A percentile compares a stretch with the other conserved stretches of the same genome.
Conservation (phyloP, 139 green algal genomes). For the Pseudopediastrum boryanum region DNA sequence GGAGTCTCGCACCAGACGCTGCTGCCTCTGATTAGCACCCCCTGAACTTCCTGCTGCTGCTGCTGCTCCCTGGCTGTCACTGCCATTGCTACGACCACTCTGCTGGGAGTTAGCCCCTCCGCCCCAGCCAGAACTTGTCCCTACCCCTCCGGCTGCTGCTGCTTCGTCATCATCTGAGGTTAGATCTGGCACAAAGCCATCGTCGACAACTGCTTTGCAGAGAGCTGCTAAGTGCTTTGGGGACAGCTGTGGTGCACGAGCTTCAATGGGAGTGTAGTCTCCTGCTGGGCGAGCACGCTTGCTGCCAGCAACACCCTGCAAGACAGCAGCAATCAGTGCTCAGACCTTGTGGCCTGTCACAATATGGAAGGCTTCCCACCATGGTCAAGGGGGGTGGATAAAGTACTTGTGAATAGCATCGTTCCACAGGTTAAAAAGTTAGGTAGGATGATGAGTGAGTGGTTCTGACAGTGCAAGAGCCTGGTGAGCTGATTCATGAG, state of each 20-base stretch:
- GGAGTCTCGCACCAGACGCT: slow-evolving; percentile 40
- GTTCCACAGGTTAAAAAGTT: too few relatives aligned
- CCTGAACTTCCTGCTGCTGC: neutral
- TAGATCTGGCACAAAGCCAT: slow-evolving; percentile 36
- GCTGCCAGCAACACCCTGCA: slow-evolving; percentile 5
- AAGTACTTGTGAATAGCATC: too few relatives aligned
- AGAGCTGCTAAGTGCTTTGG: slow-evolving; percentile 37
- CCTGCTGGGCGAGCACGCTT: slow-evolving; percentile 2
- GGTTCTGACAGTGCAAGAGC: neutral
- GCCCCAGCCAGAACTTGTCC: neutral
- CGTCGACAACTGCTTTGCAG: slow-evolving; percentile 37
- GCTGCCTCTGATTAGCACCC: slow-evolving; percentile 17
- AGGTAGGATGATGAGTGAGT: too few relatives aligned
- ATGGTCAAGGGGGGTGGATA: too few relatives aligned
- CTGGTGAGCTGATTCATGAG: too few relatives aligned
- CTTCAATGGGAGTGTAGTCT: slow-evolving; percentile 25
- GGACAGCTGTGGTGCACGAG: slow-evolving; percentile 37
- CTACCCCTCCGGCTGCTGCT: slow-evolving; percentile 11
- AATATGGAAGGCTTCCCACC: too few relatives aligned
- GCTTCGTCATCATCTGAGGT: neutral
- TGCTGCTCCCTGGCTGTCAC: neutral
- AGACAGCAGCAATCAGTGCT: neutral
- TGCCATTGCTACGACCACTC: too few relatives aligned
- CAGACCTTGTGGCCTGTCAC: too few relatives aligned
- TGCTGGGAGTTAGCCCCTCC: neutral